Base-by-base conservation (phyloP, 139 green algal species). In the Chlorella sp. region DNA sequence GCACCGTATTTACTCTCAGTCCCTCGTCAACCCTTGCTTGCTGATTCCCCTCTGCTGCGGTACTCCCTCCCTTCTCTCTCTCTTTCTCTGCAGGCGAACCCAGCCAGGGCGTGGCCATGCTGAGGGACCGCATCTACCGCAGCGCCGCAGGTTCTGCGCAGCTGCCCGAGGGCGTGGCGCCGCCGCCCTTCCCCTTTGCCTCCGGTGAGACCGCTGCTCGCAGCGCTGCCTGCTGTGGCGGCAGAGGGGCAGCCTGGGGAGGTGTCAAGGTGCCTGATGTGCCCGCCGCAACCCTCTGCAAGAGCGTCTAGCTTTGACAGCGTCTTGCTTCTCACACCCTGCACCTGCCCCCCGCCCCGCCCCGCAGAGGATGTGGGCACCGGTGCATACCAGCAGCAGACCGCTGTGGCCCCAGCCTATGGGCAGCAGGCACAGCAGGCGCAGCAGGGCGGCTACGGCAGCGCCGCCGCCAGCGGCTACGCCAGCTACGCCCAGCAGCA, bases 101-200 rank as follows among this genome's bases (percentile, higher is more conserved):
- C 4, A 94, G 93, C 73, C 93, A 90, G 16, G 88, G 89, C 18
- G 92, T 97, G 75, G 94, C 95, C 21, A 91, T 95, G 32, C 93
- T 99, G 57, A 94, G 93, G 81, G 96, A 99, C 86, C 95, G 98
- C 78, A 97, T 99, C 88, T 98, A 96, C 91, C 95, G 95, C 91
- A 92, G 19, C 78, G 85, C 64, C 32, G 66, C 66, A 7, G 83
- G 64, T 16, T 81, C 66, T 12, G 39, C 86, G 24, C 92, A 91
- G 75, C 53, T 94, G 75, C 87, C 93, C 32, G 30, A 77, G n/a
- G 83, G 83, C 42, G 82, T 91, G 21, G 37, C 92, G 64, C 87
- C 93, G 32, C 95, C 95, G 24, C 94, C 95, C 30, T 97, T 97
- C 92, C 95, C 95, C 24, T 97, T 96, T 86, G 89, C 94, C 16